These are phyloP conservation scores for Linum lewisii DNA, from an alignment of 345 rosid genomes.

Conservation along the genomic window DNA sequence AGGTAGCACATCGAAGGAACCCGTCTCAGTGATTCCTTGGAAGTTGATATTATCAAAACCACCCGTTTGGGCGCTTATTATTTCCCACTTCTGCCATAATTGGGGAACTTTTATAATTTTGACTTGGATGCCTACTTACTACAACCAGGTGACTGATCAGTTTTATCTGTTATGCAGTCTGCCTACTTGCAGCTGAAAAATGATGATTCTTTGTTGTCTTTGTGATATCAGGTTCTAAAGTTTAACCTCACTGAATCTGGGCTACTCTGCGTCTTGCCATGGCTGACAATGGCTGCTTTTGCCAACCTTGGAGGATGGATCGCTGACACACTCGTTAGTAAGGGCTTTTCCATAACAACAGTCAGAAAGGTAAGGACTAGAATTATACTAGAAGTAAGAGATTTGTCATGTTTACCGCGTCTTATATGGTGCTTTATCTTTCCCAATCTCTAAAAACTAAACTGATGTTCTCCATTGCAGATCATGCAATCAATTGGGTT, in stretches of 20 bases:
- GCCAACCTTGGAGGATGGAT: slow-evolving; percentile 98
- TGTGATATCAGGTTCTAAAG: slow-evolving; percentile 64
- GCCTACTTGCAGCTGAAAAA: too few species aligned
- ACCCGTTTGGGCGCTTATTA: slow-evolving; percentile 94
- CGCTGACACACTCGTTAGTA: slow-evolving; percentile 92
- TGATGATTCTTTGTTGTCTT: background rate
- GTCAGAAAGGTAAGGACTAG: slow-evolving; percentile 77
- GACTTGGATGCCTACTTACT: slow-evolving; percentile 99
- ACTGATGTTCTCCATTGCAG: slow-evolving; percentile 17
- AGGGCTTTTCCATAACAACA: slow-evolving; percentile 77
- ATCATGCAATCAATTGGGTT: slow-evolving; percentile 98
- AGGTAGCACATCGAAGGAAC: slow-evolving; percentile 57
- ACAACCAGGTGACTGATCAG: slow-evolving; percentile 64
- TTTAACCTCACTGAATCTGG: slow-evolving; percentile 98
- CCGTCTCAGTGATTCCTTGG: slow-evolving; percentile 90
- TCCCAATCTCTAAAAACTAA: background rate
- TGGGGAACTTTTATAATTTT: slow-evolving; percentile 97
- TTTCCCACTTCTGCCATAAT: slow-evolving; percentile 95
- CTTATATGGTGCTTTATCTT: background rate
- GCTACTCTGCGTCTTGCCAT: slow-evolving; percentile 84
- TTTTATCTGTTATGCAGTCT: too few species aligned
- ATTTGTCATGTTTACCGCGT: too few species aligned
- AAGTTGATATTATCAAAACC: slow-evolving; percentile 80
- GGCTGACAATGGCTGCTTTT: slow-evolving; percentile 93
- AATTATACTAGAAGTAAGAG: slow-evolving; percentile 10